Base-by-base conservation (phyloP, 257 asterid species). In the Scutellaria galericulata region DNA sequence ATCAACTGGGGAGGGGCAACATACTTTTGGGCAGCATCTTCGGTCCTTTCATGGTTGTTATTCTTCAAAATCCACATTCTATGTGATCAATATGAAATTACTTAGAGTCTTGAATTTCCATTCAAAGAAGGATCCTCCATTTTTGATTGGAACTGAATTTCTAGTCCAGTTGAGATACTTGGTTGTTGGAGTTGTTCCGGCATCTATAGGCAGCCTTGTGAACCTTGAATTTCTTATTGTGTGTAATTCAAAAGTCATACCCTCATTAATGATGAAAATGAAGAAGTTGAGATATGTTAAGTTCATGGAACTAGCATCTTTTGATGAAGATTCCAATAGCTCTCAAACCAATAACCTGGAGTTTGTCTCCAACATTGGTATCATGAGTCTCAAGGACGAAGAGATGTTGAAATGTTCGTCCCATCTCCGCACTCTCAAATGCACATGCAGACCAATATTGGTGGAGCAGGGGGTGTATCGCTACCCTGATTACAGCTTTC, bases 41-140 rank as follows among this genome's bases (percentile, higher is more conserved):
- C 68, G 80, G 20, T 76, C 76, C 3, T 76, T 61, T 35, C 41
- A 69, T 12, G 71, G 80, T 22, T 61, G 22, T 40, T 10, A 15
- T 73, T 41, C 14, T 22, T 1, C 66, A 60, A 37, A 56, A 11
- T 48, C 58, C n/a, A 44, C 53, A 8, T 70, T 66, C 6, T 55
- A 59, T 45, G 55, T 76, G 40, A 60, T 55, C 9, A 64, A 70
- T 15, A 62, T 76, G 75, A 70, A 66, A 46, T 67, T 47, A 42
- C 72, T 76, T 7, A 45, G 75, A 65, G 80, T 70, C 52, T 56
- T 76, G 61, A 58, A 70, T 69, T 37, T 18, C 67, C 9, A 7
- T 40, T 61, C 50, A 39, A 0, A 5, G 37, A 7, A 1, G 14
- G 5, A 31, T 31, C 37, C 37, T 31, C 37, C 18, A 9, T 9